Percentiles rank a stretch among this genome's conserved stretches.
phyloP scores from a whole-genome alignment of 2,329 filamentous ascomycete genomes.

The Davidsoniella eucalypti region DNA sequence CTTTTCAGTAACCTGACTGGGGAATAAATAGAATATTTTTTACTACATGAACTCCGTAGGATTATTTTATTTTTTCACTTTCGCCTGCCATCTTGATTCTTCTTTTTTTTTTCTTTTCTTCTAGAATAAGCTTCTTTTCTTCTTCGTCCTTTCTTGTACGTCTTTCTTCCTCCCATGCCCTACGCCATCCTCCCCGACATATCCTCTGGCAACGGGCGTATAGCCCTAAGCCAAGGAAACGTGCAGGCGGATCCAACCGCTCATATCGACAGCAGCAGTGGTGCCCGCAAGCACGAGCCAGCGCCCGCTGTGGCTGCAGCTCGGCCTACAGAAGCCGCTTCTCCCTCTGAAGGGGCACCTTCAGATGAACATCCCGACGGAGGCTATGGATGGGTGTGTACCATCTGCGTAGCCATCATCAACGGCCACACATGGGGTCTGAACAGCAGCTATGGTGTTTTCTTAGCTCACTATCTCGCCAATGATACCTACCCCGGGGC shows the following conservation, averaged over 20 bases:
- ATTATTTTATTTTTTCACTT: too few species aligned
- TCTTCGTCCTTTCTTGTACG: background rate
- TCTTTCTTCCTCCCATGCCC: background rate
- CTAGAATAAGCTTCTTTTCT: background rate
- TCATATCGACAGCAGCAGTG: background rate
- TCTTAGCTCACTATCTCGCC: constrained; percentile 39
- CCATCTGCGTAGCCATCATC: constrained; percentile 25
- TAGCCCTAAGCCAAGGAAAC: too few species aligned
- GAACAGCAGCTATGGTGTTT: constrained; percentile 36
- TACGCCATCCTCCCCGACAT: background rate
- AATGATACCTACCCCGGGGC: constrained; percentile 46
- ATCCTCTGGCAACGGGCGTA: background rate
- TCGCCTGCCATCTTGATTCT: background rate
- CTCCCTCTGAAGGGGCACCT: background rate
- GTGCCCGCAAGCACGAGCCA: background rate
- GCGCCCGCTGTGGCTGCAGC: background rate
- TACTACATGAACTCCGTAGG: too few species aligned
- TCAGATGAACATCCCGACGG: constrained; percentile 32
- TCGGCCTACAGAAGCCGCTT: background rate
- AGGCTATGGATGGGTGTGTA: constrained; percentile 37
- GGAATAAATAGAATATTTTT: too few species aligned
- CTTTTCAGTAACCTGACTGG: background rate
- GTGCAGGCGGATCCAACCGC: background rate
- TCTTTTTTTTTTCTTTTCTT: background rate
- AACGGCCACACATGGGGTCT: constrained; percentile 63